phyloP scores from a whole-genome alignment of 768 basidiomycete species.

The Lentinus tigrinus region DNA sequence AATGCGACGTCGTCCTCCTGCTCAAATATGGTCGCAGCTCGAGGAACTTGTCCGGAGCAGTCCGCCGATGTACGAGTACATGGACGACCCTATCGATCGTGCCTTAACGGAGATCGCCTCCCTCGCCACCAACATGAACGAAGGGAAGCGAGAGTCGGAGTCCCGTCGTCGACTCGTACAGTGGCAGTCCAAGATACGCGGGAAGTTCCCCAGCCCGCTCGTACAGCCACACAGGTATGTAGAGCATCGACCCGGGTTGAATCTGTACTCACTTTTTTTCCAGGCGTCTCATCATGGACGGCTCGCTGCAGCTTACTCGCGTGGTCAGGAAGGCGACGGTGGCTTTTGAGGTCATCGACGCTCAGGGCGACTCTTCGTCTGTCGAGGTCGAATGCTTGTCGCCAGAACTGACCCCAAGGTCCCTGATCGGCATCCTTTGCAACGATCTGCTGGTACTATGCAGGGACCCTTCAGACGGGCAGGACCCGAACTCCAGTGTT shows the following conservation, averaged over 20 bases:
- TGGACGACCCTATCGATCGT: conserved; percentile 81
- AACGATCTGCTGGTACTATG: conserved; percentile 93
- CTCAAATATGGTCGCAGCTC: conserved; percentile 46
- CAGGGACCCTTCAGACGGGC: conserved; percentile 79
- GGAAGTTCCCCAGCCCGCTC: conserved; percentile 93
- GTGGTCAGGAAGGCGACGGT: conserved; percentile 84
- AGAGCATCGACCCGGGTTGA: not conserved
- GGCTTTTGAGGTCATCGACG: conserved; percentile 76
- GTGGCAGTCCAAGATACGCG: conserved; percentile 87
- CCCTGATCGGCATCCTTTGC: conserved; percentile 81
- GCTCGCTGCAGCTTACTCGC: conserved; percentile 79
- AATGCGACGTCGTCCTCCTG: not conserved
- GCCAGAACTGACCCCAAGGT: conserved; percentile 79
- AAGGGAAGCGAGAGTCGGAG: conserved; percentile 95
- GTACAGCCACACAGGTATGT: conserved; percentile 94
- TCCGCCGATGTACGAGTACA: conserved; percentile 72
- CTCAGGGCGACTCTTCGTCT: conserved; percentile 73
- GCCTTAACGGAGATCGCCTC: conserved; percentile 86
- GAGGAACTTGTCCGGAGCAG: conserved; percentile 86
- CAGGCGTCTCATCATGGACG: conserved; percentile 93
- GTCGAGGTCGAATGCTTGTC: conserved; percentile 91
- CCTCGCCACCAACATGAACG: conserved; percentile 94
- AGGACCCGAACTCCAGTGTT: conserved; percentile 69
- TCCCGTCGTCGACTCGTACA: conserved; percentile 87
- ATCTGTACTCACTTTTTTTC: not conserved